These are phyloP conservation scores for Malassezia restricta DNA, from an alignment of 1,284 basidiomycete species.

Conservation along the genomic window DNA sequence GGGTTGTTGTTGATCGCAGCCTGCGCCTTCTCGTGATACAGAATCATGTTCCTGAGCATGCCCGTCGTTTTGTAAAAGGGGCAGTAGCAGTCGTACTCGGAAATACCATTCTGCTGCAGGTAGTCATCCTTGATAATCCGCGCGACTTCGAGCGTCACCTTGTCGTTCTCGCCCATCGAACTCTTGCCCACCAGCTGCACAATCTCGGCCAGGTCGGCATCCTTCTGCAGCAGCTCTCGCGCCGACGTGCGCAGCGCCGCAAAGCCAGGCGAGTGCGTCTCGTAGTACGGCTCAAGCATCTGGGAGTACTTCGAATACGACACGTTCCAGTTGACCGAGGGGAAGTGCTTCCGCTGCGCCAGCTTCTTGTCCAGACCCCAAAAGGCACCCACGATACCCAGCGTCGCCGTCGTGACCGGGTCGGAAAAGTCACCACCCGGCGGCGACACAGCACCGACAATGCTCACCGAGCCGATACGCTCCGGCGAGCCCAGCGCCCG, in stretches of 20 bases:
- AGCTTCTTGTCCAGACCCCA: slow-evolving; percentile 66
- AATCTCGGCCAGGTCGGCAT: slow-evolving; percentile 95
- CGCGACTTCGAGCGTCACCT: slow-evolving; percentile 95
- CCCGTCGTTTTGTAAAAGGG: slow-evolving; percentile 68
- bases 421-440: slow-evolving; percentile 99
- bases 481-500: slow-evolving; percentile 78
- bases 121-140: slow-evolving; percentile 91
- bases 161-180: slow-evolving; percentile 91
- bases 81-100: slow-evolving; percentile 91
- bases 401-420: slow-evolving; percentile 90
- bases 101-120: slow-evolving; percentile 97
- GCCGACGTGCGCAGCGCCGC: slow-evolving; percentile 78
- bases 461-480: slow-evolving; percentile 84
- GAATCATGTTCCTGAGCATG: slow-evolving; percentile 90
- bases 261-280: slow-evolving; percentile 74
- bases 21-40: slow-evolving; percentile 81
- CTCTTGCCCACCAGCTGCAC: slow-evolving; percentile 98
- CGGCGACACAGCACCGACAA: slow-evolving; percentile 95
- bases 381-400: slow-evolving; percentile 98
- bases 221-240: slow-evolving; percentile 95
- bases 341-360: slow-evolving; percentile 94
- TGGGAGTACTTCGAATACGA: slow-evolving; percentile 99
- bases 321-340: slow-evolving; percentile 95
- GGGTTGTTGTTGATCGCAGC: slow-evolving; percentile 60
- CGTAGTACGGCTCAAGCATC: slow-evolving; percentile 85